Base-by-base conservation (phyloP, 2,329 filamentous ascomycete species). In the Alternaria conjuncta region DNA sequence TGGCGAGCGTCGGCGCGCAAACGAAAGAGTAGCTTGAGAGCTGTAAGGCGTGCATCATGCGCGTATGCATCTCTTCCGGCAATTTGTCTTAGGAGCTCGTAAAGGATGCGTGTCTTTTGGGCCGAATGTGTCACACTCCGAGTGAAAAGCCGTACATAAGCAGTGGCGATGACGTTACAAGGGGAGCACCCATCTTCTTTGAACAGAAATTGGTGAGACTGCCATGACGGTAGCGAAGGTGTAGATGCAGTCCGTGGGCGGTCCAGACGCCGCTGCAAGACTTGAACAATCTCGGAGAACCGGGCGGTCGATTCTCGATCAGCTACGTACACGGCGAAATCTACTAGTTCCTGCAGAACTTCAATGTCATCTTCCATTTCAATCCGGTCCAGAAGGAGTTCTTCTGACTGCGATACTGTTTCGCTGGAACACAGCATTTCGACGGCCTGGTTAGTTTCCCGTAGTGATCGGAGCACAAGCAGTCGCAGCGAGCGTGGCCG, bases 1-100 rank as follows among this genome's bases (percentile, higher is more conserved):
- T 94, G 88, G 10, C 91, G 88, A 76, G 91, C 93, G 79, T 97
- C 93, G 21, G 93, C 93, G 62, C 94, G 88, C 28, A 97, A 82
- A 46, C 94, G 89, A 76, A 96, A 95, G 3, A 97, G 83, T 46
- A 80, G 67, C 57, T 79, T 80, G 10, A 82, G 69, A 6, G 78
- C 76, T 13, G 76, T 76, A 47, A 82, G 69, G 6, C 80, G 75
- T 32, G 79, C 79, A 68, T 81, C 80, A 46, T 70, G 76, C 12
- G 75, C 71, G 60, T 75, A 77, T 8, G 68, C 67, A 41, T 79
- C 71, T 21, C 68, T 69, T 28, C 73, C 73, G 50, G 78, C 78
- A 46, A 80, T 69, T 4, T 73, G 63, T 5, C 78, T 71, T 6
- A 82, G 66, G 10, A 76, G 68, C 46, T 80, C 76, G 57, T 78